Evolutionary conservation across 2,329 filamentous ascomycete species (phyloP).

Genomic region (Colletotrichum ledebouriae): DNA sequence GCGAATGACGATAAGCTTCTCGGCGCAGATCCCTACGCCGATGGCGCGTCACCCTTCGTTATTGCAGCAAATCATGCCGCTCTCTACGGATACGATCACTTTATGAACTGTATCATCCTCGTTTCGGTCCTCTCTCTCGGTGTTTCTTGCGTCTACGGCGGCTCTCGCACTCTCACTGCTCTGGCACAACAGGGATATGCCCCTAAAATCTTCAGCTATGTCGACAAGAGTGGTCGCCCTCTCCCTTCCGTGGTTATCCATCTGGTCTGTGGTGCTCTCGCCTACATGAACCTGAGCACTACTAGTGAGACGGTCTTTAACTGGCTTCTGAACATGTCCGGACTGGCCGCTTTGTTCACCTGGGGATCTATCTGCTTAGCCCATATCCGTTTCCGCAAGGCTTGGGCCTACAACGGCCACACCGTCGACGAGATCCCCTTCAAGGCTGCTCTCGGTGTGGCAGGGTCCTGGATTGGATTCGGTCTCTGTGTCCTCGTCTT

Average conservation of each 20-base stretch:
- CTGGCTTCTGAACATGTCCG: constrained; percentile 76
- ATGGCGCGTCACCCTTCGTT: constrained; percentile 66
- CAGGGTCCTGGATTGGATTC: constrained; percentile 75
- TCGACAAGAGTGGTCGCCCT: constrained; percentile 70
- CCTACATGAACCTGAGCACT: constrained; percentile 60
- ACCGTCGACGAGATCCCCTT: constrained; percentile 77
- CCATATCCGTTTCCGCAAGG: constrained; percentile 77
- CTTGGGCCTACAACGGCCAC: constrained; percentile 73
- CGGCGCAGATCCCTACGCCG: constrained; percentile 27
- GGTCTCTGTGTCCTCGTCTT: constrained; percentile 68
- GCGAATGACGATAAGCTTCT: constrained; percentile 60
- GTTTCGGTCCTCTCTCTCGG: constrained; percentile 71
- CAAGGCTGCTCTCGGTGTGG: constrained; percentile 70
- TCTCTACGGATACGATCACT: constrained; percentile 64
- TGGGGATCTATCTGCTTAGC: constrained; percentile 78
- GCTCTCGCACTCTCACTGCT: constrained; percentile 70
- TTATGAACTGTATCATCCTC: constrained; percentile 72
- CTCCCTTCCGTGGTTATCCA: constrained; percentile 62
- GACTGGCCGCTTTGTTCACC: constrained; percentile 74
- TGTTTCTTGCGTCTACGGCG: constrained; percentile 71
- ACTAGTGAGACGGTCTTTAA: constrained; percentile 67
- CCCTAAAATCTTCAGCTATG: constrained; percentile 67
- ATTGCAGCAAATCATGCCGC: constrained; percentile 66
- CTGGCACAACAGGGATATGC: constrained; percentile 72
- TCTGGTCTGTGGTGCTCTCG: constrained; percentile 64